These are phyloP conservation scores for Fraxinus angustifolia DNA, from an alignment of 305 asterid species.

Conservation along the genomic window DNA sequence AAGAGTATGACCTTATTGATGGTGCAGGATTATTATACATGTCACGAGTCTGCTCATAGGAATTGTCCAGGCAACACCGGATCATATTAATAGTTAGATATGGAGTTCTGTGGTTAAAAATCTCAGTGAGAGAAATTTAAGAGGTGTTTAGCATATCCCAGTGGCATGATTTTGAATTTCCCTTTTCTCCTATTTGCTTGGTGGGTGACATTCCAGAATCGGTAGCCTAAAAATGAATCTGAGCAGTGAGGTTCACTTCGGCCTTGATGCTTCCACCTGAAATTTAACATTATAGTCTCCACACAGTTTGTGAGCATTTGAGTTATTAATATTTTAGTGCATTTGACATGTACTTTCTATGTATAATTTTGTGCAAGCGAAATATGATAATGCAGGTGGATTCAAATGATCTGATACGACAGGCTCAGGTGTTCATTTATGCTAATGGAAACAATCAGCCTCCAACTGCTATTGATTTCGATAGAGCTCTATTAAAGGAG, in stretches of 20 bases:
- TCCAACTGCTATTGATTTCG: constrained; percentile 85
- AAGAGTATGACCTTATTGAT: not conserved
- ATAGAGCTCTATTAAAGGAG: constrained; percentile 73
- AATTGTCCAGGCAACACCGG: not conserved
- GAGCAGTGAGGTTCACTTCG: not conserved
- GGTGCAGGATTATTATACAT: not conserved
- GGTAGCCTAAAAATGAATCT: not conserved
- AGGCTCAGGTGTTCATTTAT: constrained; percentile 71
- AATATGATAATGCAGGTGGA: constrained; percentile 51
- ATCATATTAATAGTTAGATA: not conserved
- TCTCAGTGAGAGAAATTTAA: not conserved
- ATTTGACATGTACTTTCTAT: not conserved
- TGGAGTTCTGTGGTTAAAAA: not conserved
- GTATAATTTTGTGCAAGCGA: constrained; percentile 12
- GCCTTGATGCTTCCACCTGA: constrained; percentile 6
- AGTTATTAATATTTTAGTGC: not conserved
- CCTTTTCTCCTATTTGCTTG: not conserved
- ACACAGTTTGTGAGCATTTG: not conserved
- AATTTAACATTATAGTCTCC: not conserved
- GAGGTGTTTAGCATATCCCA: not conserved
- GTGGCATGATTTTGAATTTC: not conserved
- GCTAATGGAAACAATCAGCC: constrained; percentile 75
- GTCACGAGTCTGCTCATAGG: not conserved
- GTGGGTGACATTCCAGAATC: not conserved
- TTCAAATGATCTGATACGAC: constrained; percentile 74